Percentiles rank a stretch among this genome's conserved stretches.
Conservation (phyloP, 2,329 filamentous ascomycete genomes). For the Penicillium sp. region DNA sequence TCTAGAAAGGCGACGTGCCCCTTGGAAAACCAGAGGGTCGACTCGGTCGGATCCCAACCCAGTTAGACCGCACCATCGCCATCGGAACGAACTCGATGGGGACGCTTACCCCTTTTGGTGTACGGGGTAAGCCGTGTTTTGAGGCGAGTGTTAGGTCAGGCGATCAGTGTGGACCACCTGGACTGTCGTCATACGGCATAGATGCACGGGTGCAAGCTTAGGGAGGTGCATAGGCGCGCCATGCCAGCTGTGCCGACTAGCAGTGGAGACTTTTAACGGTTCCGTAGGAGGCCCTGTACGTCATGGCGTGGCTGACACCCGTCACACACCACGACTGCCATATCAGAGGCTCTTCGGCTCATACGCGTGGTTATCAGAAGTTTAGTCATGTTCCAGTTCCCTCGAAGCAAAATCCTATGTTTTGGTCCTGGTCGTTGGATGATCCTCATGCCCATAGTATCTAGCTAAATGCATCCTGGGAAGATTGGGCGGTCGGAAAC, state of each 20-base stretch:
- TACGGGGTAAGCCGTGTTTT: slow-evolving; percentile 1
- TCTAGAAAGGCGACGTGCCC: slow-evolving; percentile 1
- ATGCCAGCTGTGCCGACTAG: neutral
- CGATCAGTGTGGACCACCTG: neutral
- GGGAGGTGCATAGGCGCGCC: neutral
- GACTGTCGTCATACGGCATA: slow-evolving; percentile 1
- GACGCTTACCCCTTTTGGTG: neutral
- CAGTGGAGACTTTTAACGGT: neutral
- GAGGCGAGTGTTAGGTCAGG: neutral
- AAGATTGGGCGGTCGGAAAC: neutral
- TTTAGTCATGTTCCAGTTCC: neutral
- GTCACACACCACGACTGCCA: neutral
- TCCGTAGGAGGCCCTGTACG: neutral
- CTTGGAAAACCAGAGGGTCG: neutral
- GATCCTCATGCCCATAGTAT: neutral
- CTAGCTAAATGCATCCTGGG: neutral
- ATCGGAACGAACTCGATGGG: neutral
- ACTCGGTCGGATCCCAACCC: neutral
- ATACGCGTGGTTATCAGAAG: neutral
- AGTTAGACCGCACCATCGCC: neutral
- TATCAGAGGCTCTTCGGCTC: neutral
- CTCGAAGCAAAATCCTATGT: neutral
- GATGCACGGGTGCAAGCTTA: neutral
- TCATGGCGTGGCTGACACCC: neutral
- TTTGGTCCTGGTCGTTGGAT: neutral